Conservation (phyloP, 176 grass and related monocot species). For the Metroxylon sagu region DNA sequence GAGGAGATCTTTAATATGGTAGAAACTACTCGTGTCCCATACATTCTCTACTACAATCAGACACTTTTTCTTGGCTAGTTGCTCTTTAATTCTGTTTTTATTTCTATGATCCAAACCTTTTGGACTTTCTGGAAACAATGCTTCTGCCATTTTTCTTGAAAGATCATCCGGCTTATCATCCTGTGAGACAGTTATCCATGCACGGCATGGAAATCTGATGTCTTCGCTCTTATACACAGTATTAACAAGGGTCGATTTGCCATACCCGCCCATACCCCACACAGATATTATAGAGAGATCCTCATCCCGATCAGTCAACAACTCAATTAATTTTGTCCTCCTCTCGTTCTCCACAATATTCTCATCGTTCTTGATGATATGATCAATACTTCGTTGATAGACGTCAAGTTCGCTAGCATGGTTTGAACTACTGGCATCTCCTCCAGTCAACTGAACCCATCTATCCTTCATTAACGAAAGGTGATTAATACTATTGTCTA, state of each 20-base stretch:
- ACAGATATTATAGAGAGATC: conserved; percentile 20
- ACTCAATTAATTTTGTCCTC: conserved; percentile 9
- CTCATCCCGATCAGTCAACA: conserved; percentile 1
- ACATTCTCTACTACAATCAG: conserved; percentile 42
- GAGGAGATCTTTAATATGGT: conserved; percentile 11
- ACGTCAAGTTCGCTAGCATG: background rate
- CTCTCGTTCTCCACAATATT: too few relatives aligned
- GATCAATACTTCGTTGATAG: too few relatives aligned
- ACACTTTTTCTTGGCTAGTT: conserved; percentile 12
- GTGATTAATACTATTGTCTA: conserved; percentile 4
- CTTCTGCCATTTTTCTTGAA: conserved; percentile 3
- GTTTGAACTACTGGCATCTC: background rate
- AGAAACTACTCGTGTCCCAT: conserved; percentile 6
- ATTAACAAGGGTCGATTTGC: conserved; percentile 41
- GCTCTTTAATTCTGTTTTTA: too few relatives aligned
- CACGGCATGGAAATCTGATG: conserved; percentile 7
- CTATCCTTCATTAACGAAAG: conserved; percentile 4
- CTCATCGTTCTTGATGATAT: too few relatives aligned
- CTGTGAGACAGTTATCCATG: conserved; percentile 30
- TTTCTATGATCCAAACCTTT: too few relatives aligned
- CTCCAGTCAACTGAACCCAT: conserved; percentile 8
- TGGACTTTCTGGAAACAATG: background rate
- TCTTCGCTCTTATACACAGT: conserved; percentile 19
- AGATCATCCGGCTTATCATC: background rate
- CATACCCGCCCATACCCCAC: conserved; percentile 47